Conservation (phyloP, 495 filamentous ascomycete genomes). For the Penicillium desertorum region DNA sequence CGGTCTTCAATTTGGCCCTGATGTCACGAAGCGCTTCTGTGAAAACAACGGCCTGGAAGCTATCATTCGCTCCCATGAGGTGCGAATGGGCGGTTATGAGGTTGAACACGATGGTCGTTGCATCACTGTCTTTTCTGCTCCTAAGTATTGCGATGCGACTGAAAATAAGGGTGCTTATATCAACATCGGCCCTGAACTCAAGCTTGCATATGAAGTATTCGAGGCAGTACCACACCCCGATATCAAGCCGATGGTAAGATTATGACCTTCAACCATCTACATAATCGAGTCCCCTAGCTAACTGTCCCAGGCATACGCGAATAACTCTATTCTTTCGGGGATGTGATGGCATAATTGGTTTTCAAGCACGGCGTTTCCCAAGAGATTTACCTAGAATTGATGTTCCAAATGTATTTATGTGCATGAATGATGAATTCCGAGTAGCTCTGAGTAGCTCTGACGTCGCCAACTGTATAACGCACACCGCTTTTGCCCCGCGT, state of each 20-base stretch:
- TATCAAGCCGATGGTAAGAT: slow-evolving; percentile 86
- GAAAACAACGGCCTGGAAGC: slow-evolving; percentile 92
- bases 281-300: slow-evolving; percentile 22
- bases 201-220: slow-evolving; percentile 87
- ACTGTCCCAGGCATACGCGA: slow-evolving; percentile 68
- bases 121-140: slow-evolving; percentile 99
- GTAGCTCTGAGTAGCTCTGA: slow-evolving; percentile 5
- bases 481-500: slow-evolving; percentile 11
- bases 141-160: slow-evolving; percentile 95
- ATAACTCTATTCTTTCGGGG: slow-evolving; percentile 73
- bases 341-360: slow-evolving; percentile 45
- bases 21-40: slow-evolving; percentile 96
- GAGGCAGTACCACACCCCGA: slow-evolving; percentile 95
- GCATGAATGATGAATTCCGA: slow-evolving; percentile 7
- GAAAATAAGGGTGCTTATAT: slow-evolving; percentile 99
- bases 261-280: neutral
- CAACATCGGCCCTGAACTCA: slow-evolving; percentile 90
- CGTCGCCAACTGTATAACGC: slow-evolving; percentile 8
- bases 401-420: slow-evolving; percentile 12
- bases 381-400: slow-evolving; percentile 23
- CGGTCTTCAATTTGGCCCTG: slow-evolving; percentile 93
- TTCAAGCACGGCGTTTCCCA: slow-evolving; percentile 27
- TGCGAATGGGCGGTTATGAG: slow-evolving; percentile 96
- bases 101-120: slow-evolving; percentile 95
- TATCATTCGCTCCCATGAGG: slow-evolving; percentile 95